Percentiles rank a stretch among this genome's conserved stretches.
phyloP scores from a whole-genome alignment of 2,329 filamentous ascomycete species.

The Dothideomycetidae sp. region DNA sequence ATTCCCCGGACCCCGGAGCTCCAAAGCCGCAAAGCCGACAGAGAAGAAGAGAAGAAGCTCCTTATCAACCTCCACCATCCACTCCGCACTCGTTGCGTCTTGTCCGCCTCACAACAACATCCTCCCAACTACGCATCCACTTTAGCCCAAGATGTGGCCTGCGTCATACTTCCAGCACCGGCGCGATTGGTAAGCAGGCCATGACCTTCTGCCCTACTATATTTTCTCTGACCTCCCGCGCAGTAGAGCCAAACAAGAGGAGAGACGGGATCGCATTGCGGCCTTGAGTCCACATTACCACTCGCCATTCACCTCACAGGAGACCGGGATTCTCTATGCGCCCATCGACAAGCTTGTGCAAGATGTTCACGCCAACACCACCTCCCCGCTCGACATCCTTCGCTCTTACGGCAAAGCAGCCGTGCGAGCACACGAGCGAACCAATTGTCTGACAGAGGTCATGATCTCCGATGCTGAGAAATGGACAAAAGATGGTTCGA shows the following conservation, averaged over 20 bases:
- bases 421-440: conserved; percentile 67
- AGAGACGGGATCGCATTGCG: conserved; percentile 56
- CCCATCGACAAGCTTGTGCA: conserved; percentile 67
- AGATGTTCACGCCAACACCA: conserved; percentile 55
- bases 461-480: conserved; percentile 63
- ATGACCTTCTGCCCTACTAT: not conserved
- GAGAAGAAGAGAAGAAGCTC: not conserved
- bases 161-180: conserved; percentile 7
- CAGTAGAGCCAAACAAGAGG: conserved; percentile 66
- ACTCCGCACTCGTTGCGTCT: not conserved
- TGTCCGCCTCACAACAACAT: not conserved
- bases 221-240: not conserved
- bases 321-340: conserved; percentile 53
- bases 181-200: conserved; percentile 9
- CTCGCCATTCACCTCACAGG: conserved; percentile 46
- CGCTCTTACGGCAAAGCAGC: conserved; percentile 77
- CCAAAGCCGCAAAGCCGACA: not conserved
- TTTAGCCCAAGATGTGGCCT: conserved; percentile 4
- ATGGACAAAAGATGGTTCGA: conserved; percentile 45
- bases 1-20: not conserved
- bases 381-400: conserved; percentile 59
- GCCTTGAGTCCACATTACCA: conserved; percentile 53
- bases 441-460: conserved; percentile 81
- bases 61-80: not conserved
- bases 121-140: not conserved